Conservation (phyloP, 257 asterid species). For the Solanum verrucosum region DNA sequence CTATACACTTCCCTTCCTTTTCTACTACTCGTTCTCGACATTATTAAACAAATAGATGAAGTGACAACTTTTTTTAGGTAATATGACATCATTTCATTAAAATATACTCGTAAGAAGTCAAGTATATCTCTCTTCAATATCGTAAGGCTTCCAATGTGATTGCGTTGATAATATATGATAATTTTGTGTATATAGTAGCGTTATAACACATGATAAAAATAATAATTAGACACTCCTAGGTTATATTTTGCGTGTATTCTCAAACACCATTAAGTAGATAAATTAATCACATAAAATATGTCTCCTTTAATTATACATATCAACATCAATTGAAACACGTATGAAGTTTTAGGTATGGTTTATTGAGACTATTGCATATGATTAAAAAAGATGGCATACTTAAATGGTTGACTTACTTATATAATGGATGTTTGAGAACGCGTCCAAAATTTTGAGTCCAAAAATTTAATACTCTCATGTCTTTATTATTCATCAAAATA, state of each 20-base stretch:
- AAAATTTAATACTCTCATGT: neutral
- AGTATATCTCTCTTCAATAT: no score
- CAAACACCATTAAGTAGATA: neutral
- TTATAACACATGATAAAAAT: neutral
- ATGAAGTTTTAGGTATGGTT: neutral
- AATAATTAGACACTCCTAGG: neutral
- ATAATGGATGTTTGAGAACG: neutral
- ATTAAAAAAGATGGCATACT: neutral
- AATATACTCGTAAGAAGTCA: neutral
- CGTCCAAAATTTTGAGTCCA: neutral
- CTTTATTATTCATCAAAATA: neutral
- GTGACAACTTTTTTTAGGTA: neutral
- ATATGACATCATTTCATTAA: neutral
- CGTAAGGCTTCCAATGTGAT: neutral
- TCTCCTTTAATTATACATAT: neutral
- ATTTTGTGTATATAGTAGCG: neutral
- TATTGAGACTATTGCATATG: neutral
- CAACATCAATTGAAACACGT: neutral
- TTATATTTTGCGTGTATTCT: neutral
- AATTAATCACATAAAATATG: neutral
- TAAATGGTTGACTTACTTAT: neutral
- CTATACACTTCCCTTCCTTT: neutral
- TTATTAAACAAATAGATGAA: neutral
- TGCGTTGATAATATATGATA: neutral
- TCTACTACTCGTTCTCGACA: neutral